phyloP scores from a whole-genome alignment of 257 asterid genomes.

The Euphrasia confusa region DNA sequence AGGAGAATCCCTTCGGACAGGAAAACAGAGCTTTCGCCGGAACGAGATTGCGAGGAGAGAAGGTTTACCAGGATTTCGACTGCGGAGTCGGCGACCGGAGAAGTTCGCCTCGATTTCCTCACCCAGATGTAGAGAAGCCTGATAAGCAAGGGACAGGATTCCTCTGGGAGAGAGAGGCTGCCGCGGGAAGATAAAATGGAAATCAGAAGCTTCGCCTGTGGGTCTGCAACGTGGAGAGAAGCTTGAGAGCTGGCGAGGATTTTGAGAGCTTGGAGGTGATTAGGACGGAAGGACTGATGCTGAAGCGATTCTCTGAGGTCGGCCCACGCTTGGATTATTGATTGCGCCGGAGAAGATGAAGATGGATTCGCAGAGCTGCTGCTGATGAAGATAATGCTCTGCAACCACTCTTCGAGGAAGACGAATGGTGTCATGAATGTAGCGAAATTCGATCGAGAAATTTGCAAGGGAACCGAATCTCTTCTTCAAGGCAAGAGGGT shows the following conservation, averaged over 20 bases:
- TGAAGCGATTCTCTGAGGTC: conserved; percentile 68
- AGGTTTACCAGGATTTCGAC: conserved; percentile 39
- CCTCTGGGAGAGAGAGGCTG: conserved; percentile 43
- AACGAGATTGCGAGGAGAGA: conserved; percentile 37
- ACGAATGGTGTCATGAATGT: conserved; percentile 1
- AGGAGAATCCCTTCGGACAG: conserved; percentile 77
- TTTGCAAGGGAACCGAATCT: too few relatives aligned
- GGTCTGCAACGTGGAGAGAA: conserved; percentile 78
- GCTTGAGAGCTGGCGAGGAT: conserved; percentile 52
- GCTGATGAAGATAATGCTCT: conserved; percentile 28
- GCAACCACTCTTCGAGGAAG: conserved; percentile 88
- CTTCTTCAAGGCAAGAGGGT: too few relatives aligned
- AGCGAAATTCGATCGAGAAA: too few relatives aligned
- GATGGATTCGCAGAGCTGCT: conserved; percentile 35
- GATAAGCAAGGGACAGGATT: conserved; percentile 61
- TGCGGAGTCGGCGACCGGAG: conserved; percentile 49
- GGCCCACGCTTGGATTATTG: conserved; percentile 88
- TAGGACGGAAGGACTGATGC: conserved; percentile 43
- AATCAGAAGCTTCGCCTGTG: conserved; percentile 81
- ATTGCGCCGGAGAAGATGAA: conserved; percentile 58
- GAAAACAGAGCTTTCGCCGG: conserved; percentile 37
- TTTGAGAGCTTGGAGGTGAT: conserved; percentile 57
- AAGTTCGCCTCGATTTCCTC: conserved; percentile 71
- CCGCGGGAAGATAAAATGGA: conserved; percentile 57
- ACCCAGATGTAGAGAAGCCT: conserved; percentile 82